Percentiles rank a stretch among this genome's conserved stretches.
phyloP scores from a whole-genome alignment of 176 grass and related monocot species.

The Ananas comosus region DNA sequence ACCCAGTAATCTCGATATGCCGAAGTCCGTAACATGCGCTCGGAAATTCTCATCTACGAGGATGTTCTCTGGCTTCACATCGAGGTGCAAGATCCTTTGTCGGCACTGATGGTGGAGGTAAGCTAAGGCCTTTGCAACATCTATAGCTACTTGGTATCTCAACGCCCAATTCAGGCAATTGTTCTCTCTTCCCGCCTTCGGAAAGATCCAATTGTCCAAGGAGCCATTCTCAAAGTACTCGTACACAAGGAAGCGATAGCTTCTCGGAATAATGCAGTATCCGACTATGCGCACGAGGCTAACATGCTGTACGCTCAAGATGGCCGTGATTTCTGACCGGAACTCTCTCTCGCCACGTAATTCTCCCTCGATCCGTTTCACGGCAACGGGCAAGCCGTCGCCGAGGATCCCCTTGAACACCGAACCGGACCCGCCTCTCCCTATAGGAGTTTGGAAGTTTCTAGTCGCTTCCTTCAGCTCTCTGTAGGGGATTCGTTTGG shows the following conservation, averaged over 20 bases:
- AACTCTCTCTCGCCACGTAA: not conserved
- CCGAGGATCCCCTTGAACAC: constrained; percentile 11
- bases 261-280: not conserved
- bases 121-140: constrained; percentile 2
- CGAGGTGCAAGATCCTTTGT: constrained; percentile 9
- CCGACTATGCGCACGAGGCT: not conserved
- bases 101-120: constrained; percentile 18
- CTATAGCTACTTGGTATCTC: not conserved
- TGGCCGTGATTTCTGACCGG: constrained; percentile 2
- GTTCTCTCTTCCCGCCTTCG: not conserved
- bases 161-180: not conserved
- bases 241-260: constrained; percentile 8
- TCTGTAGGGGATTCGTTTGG: constrained; percentile 1
- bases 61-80: constrained; percentile 14
- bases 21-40: not conserved
- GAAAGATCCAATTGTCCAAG: constrained; percentile 1
- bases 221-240: constrained; percentile 7
- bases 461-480: not conserved
- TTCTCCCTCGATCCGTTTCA: constrained; percentile 8
- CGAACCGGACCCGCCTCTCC: not conserved
- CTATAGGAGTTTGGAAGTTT: constrained; percentile 2
- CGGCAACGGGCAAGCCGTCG: not conserved
- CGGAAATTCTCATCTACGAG: not conserved
- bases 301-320: constrained; percentile 7
- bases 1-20: not conserved